phyloP scores from a whole-genome alignment of 2,329 filamentous ascomycete genomes.

The Fusarium xyrophilum region DNA sequence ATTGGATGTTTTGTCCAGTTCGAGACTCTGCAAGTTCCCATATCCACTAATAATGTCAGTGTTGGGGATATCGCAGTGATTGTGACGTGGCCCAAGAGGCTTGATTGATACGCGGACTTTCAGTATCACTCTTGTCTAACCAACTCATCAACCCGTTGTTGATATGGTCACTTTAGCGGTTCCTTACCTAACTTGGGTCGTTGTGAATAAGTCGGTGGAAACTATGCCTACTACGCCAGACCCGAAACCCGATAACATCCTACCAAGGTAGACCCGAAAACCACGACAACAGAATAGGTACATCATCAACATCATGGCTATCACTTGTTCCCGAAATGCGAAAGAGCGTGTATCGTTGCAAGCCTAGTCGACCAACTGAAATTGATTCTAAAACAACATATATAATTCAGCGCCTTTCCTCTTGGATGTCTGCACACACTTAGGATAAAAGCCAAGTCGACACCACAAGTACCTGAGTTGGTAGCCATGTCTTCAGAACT shows the following conservation, averaged over 20 bases:
- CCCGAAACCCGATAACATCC: constrained; percentile 30
- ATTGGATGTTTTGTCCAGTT: neutral
- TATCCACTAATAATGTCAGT: neutral
- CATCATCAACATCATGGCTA: neutral
- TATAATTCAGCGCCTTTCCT: neutral
- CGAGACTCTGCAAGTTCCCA: neutral
- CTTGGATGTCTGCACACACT: neutral
- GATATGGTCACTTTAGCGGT: neutral
- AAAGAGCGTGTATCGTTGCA: neutral
- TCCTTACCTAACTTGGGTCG: neutral
- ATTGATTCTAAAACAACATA: neutral
- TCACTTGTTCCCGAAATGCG: constrained; percentile 20
- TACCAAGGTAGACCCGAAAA: constrained; percentile 14
- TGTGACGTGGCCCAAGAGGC: no score
- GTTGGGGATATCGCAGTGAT: neutral
- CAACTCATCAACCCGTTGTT: neutral
- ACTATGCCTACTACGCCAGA: constrained; percentile 6
- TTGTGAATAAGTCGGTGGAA: neutral
- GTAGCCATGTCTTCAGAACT: constrained; percentile 32
- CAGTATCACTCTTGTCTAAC: neutral
- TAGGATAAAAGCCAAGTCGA: neutral
- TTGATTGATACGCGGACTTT: neutral
- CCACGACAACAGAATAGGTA: neutral
- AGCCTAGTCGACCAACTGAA: neutral
- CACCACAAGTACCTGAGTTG: neutral